Conservation (phyloP, 2,329 filamentous ascomycete genomes). For the Pestalotiopsis sp. region DNA sequence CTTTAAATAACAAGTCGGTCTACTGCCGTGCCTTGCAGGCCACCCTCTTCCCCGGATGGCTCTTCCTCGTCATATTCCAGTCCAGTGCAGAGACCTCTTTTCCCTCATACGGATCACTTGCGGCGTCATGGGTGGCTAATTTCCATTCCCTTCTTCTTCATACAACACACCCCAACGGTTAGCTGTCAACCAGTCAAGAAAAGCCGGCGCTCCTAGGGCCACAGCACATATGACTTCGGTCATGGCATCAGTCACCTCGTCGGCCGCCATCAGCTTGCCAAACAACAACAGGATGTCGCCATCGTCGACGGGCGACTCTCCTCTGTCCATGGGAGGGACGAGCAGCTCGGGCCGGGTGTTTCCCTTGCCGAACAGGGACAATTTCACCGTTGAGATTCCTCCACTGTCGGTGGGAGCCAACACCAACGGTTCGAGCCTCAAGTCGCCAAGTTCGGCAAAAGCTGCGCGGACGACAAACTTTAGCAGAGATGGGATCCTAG, state of each 20-base stretch:
- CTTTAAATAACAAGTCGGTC: constrained; percentile 16
- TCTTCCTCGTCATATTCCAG: constrained; percentile 9
- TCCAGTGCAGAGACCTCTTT: neutral
- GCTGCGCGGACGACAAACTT: constrained; percentile 51
- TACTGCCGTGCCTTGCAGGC: constrained; percentile 17
- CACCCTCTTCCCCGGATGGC: constrained; percentile 2
- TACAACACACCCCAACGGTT: neutral
- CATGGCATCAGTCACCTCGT: constrained; percentile 20
- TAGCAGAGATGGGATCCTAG: constrained; percentile 57
- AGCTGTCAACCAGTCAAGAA: neutral
- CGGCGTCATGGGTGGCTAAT: constrained; percentile 14
- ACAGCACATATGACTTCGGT: constrained; percentile 3
- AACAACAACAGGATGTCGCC: constrained; percentile 48
- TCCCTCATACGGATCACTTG: constrained; percentile 1
- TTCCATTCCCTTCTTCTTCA: neutral
- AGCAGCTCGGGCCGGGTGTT: constrained; percentile 44
- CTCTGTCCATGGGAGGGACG: constrained; percentile 43
- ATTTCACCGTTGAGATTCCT: constrained; percentile 52
- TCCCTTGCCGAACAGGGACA: constrained; percentile 48
- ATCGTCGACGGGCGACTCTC: constrained; percentile 57
- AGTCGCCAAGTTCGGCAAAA: constrained; percentile 55
- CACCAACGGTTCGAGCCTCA: constrained; percentile 47
- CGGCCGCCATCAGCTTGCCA: constrained; percentile 23
- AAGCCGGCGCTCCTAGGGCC: neutral
- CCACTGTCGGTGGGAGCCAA: constrained; percentile 42